phyloP scores from a whole-genome alignment of 2,329 filamentous ascomycete species.

The Xylaria sp. region DNA sequence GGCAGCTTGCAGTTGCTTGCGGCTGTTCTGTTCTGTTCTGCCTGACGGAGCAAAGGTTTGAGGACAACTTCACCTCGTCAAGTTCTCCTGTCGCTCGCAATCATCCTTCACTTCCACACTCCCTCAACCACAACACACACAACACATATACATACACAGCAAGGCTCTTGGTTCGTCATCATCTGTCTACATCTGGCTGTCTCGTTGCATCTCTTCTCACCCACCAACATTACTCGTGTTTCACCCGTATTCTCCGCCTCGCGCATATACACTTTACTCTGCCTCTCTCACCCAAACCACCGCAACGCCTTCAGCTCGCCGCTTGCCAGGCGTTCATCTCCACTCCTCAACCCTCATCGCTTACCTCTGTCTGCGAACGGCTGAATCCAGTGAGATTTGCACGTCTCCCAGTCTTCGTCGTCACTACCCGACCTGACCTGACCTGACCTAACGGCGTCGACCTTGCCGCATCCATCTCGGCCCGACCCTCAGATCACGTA shows the following conservation, averaged over 20 bases:
- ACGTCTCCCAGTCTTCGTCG: slow-evolving; percentile 43
- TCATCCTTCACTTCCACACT: slow-evolving; percentile 45
- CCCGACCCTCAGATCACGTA: slow-evolving; percentile 44
- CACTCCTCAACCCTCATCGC: slow-evolving; percentile 39
- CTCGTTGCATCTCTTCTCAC: slow-evolving; percentile 18
- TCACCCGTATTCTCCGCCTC: slow-evolving; percentile 19
- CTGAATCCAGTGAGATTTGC: slow-evolving; percentile 41
- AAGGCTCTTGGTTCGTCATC: slow-evolving; percentile 33
- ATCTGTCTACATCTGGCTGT: slow-evolving; percentile 3
- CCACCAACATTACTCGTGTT: slow-evolving; percentile 17
- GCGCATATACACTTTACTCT: slow-evolving; percentile 29
- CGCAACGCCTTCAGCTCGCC: slow-evolving; percentile 33
- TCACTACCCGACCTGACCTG: slow-evolving; percentile 38
- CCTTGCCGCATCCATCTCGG: slow-evolving; percentile 45
- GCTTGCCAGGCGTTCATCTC: slow-evolving; percentile 27
- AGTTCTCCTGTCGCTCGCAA: slow-evolving; percentile 44
- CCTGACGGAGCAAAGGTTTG: slow-evolving; percentile 53
- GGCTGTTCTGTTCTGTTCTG: slow-evolving; percentile 42
- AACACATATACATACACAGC: no score
- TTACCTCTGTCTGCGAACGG: slow-evolving; percentile 43
- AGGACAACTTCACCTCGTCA: slow-evolving; percentile 49
- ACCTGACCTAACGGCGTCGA: slow-evolving; percentile 42
- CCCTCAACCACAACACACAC: slow-evolving; percentile 9
- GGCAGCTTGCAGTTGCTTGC: slow-evolving; percentile 41
- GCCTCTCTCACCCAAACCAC: slow-evolving; percentile 30